Evolutionary conservation across 2,329 filamentous ascomycete species (phyloP).

Genomic region (Trichoderma pleuroti): DNA sequence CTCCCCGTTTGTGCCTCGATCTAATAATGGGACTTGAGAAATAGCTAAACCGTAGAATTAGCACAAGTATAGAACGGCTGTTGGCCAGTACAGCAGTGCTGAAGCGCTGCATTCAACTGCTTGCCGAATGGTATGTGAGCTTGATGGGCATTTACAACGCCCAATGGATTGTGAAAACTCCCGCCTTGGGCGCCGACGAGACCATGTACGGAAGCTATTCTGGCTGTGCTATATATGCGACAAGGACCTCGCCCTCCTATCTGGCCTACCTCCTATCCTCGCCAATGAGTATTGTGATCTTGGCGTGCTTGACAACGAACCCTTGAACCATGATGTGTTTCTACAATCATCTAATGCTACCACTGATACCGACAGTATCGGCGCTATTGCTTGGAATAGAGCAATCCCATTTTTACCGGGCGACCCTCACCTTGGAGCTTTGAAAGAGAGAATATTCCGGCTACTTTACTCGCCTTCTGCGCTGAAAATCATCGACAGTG

Average conservation of each 20-base stretch:
- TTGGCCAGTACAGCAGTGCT: not conserved
- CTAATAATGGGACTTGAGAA: not conserved
- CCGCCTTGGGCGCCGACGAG: not conserved
- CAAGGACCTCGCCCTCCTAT: not conserved
- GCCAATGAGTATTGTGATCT: not conserved
- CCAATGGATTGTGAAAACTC: not conserved
- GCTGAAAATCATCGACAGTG: not conserved
- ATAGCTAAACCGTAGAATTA: not conserved
- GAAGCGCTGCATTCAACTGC: not conserved
- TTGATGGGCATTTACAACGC: not conserved
- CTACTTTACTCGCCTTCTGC: not conserved
- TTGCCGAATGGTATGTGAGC: not conserved
- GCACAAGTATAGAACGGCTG: not conserved
- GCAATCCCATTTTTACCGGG: not conserved
- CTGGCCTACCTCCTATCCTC: not conserved
- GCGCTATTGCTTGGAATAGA: not conserved
- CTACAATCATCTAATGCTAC: not conserved
- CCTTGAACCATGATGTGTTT: not conserved
- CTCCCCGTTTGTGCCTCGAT: fast-evolving
- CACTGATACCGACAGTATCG: not conserved
- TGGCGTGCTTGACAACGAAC: not conserved
- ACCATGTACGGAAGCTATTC: not conserved
- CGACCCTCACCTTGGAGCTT: not conserved
- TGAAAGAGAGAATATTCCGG: not conserved
- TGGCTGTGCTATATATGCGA: not conserved